phyloP scores from a whole-genome alignment of 768 basidiomycete genomes.

The Gloeostereum incarnatum region DNA sequence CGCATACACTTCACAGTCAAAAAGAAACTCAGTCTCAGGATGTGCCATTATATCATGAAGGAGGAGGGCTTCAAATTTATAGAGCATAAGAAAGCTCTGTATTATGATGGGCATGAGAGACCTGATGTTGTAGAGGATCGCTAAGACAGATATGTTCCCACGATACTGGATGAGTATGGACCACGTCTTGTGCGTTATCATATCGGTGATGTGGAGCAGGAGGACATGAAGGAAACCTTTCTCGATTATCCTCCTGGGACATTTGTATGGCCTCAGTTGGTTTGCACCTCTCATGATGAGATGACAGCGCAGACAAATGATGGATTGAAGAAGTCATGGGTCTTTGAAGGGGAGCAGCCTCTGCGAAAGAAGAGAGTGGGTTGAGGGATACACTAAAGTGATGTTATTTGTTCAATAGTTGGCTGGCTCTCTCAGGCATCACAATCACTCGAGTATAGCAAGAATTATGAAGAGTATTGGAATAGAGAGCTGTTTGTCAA shows the following conservation, averaged over 20 bases:
- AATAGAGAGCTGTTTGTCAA: constrained; percentile 18
- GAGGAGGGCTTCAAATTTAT: constrained; percentile 15
- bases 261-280: constrained; percentile 9
- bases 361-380: constrained; percentile 23
- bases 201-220: constrained; percentile 9
- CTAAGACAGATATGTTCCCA: constrained; percentile 20
- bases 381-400: constrained; percentile 20
- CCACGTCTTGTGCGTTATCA: constrained; percentile 12
- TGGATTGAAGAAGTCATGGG: constrained; percentile 11
- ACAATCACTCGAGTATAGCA: constrained; percentile 21
- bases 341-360: constrained; percentile 10
- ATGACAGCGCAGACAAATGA: constrained; percentile 32
- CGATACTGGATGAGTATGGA: constrained; percentile 13
- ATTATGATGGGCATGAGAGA: constrained; percentile 27
- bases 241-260: constrained; percentile 13
- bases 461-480: constrained; percentile 20
- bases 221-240: constrained; percentile 2
- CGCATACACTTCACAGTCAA: constrained; percentile 10
- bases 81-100: constrained; percentile 20
- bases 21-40: constrained; percentile 14
- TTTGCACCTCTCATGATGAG: constrained; percentile 25
- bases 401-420: constrained; percentile 24
- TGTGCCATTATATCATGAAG: constrained; percentile 14
- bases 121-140: constrained; percentile 24
- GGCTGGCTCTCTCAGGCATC: constrained; percentile 19